Conservation (phyloP, 768 basidiomycete species). For the Boletellus ananiceps region DNA sequence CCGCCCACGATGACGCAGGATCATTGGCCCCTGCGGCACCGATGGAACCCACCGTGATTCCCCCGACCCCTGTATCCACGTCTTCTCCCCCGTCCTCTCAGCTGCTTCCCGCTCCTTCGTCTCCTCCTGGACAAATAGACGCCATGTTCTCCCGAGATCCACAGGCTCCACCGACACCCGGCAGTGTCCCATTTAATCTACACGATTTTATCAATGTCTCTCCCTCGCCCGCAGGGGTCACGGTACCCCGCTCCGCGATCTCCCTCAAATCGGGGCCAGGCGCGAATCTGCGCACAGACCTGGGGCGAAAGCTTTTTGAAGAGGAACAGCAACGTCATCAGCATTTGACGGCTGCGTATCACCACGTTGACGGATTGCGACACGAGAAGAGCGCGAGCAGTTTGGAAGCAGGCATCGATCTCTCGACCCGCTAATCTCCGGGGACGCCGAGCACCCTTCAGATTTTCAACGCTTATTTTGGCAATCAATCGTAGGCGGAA, state of each 20-base stretch:
- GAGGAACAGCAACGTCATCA: conserved; percentile 56
- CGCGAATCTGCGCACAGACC: conserved; percentile 55
- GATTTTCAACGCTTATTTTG: conserved; percentile 15
- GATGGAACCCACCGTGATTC: conserved; percentile 31
- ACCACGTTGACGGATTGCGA: conserved; percentile 21
- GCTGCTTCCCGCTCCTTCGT: conserved; percentile 22
- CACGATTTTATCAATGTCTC: conserved; percentile 73
- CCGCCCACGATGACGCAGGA: conserved; percentile 10
- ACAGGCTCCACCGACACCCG: conserved; percentile 35
- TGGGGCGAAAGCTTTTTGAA: conserved; percentile 66
- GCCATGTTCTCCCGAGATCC: conserved; percentile 21
- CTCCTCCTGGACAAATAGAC: conserved; percentile 23
- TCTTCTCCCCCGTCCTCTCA: conserved; percentile 21
- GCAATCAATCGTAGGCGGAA: conserved; percentile 22
- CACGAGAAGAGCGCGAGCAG: conserved; percentile 25
- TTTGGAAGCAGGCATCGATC: conserved; percentile 30
- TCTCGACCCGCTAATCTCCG: conserved; percentile 23
- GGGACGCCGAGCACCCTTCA: conserved; percentile 7
- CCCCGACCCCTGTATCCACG: conserved; percentile 31
- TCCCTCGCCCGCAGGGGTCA: conserved; percentile 49
- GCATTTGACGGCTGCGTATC: conserved; percentile 10
- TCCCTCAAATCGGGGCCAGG: conserved; percentile 34
- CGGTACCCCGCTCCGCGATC: conserved; percentile 29
- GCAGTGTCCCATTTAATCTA: conserved; percentile 50
- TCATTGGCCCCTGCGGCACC: conserved; percentile 24